Conservation (phyloP, 768 basidiomycete species). For the Cyclocybe aegerita region DNA sequence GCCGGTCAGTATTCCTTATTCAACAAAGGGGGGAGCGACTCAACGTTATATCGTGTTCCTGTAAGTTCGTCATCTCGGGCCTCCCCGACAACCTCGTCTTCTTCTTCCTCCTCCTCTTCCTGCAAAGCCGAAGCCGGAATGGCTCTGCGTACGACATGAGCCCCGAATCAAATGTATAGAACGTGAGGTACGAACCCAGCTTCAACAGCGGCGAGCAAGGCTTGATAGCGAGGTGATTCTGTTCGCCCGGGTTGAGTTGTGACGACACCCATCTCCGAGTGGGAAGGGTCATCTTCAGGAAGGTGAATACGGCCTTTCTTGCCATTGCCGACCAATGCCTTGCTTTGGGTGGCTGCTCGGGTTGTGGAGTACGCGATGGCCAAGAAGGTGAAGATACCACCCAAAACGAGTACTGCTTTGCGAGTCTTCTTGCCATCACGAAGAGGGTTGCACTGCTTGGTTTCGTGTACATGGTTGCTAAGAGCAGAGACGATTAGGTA, state of each 20-base stretch:
- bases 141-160: conserved; percentile 46
- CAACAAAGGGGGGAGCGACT: neutral
- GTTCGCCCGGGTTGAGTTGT: conserved; percentile 81
- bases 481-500: conserved; percentile 94
- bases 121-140: conserved; percentile 92
- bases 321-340: conserved; percentile 78
- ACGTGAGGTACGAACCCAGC: conserved; percentile 66
- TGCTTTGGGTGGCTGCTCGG: conserved; percentile 92
- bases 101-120: conserved; percentile 77
- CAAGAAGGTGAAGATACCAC: conserved; percentile 94
- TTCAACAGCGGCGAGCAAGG: conserved; percentile 91
- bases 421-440: conserved; percentile 69
- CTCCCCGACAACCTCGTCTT: conserved; percentile 66
- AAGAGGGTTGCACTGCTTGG: conserved; percentile 83
- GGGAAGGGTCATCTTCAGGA: conserved; percentile 50
- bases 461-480: conserved; percentile 82
- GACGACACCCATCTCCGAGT: conserved; percentile 74
- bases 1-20: conserved; percentile 7
- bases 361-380: conserved; percentile 98
- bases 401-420: conserved; percentile 85
- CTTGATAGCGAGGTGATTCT: conserved; percentile 90
- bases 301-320: conserved; percentile 68
- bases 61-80: conserved; percentile 88
- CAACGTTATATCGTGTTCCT: conserved; percentile 93
- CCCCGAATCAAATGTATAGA: neutral